Evolutionary conservation across 768 basidiomycete species (phyloP).

Genomic region (Leccinum subtestaceum): DNA sequence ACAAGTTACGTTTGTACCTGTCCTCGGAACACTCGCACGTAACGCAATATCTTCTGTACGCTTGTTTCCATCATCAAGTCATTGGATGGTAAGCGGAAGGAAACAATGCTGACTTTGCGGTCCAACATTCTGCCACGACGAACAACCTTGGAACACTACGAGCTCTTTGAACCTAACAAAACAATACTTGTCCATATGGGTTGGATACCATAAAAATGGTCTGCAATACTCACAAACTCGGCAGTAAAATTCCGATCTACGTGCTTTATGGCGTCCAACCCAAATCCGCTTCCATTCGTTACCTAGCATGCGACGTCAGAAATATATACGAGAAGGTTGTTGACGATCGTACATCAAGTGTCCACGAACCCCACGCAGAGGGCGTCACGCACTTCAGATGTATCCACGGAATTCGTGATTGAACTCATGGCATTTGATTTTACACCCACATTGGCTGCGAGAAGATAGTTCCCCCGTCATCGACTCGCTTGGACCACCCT

Average conservation of each 20-base stretch:
- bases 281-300: conserved; percentile 70
- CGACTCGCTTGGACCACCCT: conserved; percentile 81
- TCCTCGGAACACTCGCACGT: conserved; percentile 61
- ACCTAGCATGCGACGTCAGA: conserved; percentile 41
- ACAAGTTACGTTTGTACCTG: too few relatives aligned
- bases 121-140: conserved; percentile 80
- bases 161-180: conserved; percentile 48
- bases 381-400: conserved; percentile 65
- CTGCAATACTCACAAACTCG: conserved; percentile 52
- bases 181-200: not conserved
- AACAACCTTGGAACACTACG: conserved; percentile 57
- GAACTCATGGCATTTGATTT: not conserved
- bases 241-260: conserved; percentile 70
- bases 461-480: conserved; percentile 80
- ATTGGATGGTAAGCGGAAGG: not conserved
- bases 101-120: conserved; percentile 49
- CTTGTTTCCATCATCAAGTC: conserved; percentile 28
- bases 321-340: not conserved
- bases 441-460: conserved; percentile 63
- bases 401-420: conserved; percentile 12
- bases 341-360: conserved; percentile 53
- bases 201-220: not conserved
- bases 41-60: conserved; percentile 50
- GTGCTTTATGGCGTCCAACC: conserved; percentile 91
- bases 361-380: conserved; percentile 78